Conservation (phyloP, 495 filamentous ascomycete genomes). For the Xylaria palmicola region DNA sequence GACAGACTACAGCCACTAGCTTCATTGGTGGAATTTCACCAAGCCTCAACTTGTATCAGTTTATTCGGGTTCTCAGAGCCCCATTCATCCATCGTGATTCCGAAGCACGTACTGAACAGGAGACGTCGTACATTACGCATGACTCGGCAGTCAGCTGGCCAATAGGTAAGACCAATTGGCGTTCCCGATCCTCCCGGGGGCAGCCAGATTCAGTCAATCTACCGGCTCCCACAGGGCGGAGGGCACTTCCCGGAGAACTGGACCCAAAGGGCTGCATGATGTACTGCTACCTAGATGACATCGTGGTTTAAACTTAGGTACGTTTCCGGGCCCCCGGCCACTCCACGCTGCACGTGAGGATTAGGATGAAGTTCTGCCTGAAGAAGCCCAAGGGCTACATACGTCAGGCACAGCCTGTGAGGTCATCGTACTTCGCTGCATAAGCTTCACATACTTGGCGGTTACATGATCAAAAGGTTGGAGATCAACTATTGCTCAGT, state of each 20-base stretch:
- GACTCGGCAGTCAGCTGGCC: conserved; percentile 12
- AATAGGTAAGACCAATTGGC: conserved; percentile 2
- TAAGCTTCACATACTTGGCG: not conserved
- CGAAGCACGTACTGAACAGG: not conserved
- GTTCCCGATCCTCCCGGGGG: conserved; percentile 9
- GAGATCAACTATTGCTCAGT: not conserved
- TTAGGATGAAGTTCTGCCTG: not conserved
- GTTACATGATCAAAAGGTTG: too few relatives aligned
- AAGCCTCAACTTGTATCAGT: not conserved
- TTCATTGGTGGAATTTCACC: not conserved
- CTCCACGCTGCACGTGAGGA: conserved; percentile 5
- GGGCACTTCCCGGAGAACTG: conserved; percentile 1
- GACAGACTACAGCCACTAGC: not conserved
- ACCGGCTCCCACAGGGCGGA: not conserved
- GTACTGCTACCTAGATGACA: not conserved
- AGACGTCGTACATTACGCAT: conserved; percentile 3
- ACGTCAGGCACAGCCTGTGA: not conserved
- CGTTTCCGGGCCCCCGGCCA: not conserved
- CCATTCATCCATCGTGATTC: not conserved
- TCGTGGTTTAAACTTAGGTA: not conserved
- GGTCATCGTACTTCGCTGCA: not conserved
- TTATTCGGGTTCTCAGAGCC: not conserved
- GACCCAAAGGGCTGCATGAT: not conserved
- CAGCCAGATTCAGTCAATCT: conserved; percentile 3
- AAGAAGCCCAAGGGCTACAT: not conserved